These are phyloP conservation scores for Protomyces gravidus DNA, from an alignment of 1,139 yeast species.

Conservation along the genomic window DNA sequence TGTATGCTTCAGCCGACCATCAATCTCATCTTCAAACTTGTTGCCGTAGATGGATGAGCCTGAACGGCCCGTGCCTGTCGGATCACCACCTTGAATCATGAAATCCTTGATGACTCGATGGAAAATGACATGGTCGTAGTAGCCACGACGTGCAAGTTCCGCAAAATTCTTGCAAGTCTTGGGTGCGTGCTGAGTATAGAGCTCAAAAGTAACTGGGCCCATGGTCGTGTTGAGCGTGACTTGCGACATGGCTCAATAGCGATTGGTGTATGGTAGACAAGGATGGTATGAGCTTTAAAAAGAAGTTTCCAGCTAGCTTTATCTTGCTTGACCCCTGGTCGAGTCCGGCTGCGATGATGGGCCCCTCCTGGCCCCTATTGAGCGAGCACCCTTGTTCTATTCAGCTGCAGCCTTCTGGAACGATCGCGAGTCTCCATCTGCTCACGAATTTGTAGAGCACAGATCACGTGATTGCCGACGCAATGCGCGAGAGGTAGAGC, in stretches of 20 bases:
- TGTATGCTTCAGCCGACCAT: constrained; percentile 50
- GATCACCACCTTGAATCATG: constrained; percentile 45
- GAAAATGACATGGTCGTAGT: constrained; percentile 42
- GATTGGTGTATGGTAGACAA: too few relatives aligned
- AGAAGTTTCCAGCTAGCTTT: too few relatives aligned
- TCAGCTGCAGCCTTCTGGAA: too few relatives aligned
- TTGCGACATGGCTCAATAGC: constrained; percentile 14
- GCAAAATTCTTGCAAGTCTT: constrained; percentile 38
- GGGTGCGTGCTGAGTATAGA: constrained; percentile 40
- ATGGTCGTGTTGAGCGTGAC: constrained; percentile 28
- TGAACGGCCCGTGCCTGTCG: constrained; percentile 42
- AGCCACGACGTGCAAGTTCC: constrained; percentile 38
- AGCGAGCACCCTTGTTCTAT: too few relatives aligned
- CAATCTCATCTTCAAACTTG: constrained; percentile 47
- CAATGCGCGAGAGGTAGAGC: too few relatives aligned
- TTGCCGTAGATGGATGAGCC: constrained; percentile 40
- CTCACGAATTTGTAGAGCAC: background rate
- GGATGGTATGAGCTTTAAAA: too few relatives aligned
- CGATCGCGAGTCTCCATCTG: too few relatives aligned
- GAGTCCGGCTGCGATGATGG: too few relatives aligned
- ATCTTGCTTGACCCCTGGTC: too few relatives aligned
- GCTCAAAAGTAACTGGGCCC: constrained; percentile 39
- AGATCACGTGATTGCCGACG: background rate
- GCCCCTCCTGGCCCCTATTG: too few relatives aligned
- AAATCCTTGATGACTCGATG: constrained; percentile 44